Percentiles rank a stretch among this genome's conserved stretches.
These are phyloP conservation scores for Penicillium mononematosum DNA, from an alignment of 495 filamentous ascomycete species.

Conservation along the genomic window DNA sequence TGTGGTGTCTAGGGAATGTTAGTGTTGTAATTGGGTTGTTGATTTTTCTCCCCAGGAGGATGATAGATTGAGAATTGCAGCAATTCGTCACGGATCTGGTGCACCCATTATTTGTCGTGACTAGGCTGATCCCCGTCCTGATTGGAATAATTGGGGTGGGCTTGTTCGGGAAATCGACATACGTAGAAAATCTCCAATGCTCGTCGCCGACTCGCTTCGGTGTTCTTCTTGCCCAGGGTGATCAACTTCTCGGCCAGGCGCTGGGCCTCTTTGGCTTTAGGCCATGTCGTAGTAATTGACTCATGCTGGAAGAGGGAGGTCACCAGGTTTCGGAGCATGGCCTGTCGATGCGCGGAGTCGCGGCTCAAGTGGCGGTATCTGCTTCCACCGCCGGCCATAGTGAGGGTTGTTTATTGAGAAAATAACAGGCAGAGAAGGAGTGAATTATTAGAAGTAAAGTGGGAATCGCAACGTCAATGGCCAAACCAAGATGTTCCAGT, in stretches of 20 bases:
- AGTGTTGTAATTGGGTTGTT: constrained; percentile 4
- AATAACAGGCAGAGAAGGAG: background rate
- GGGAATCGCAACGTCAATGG: constrained; percentile 1
- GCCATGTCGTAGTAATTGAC: constrained; percentile 89
- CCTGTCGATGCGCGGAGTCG: constrained; percentile 80
- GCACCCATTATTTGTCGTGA: background rate
- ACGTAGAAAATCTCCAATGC: constrained; percentile 81
- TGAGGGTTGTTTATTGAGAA: constrained; percentile 15
- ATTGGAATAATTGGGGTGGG: background rate
- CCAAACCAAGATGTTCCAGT: constrained; percentile 5
- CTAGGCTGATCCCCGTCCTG: background rate
- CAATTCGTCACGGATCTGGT: background rate
- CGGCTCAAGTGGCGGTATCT: constrained; percentile 88
- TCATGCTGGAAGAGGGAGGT: constrained; percentile 93
- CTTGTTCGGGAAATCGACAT: constrained; percentile 34
- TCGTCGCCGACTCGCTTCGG: constrained; percentile 64
- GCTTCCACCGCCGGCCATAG: constrained; percentile 79
- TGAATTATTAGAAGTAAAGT: background rate
- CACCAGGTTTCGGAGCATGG: constrained; percentile 92
- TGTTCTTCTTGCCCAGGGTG: constrained; percentile 87
- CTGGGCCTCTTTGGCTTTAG: constrained; percentile 96
- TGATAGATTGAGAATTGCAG: background rate
- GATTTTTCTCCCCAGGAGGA: background rate
- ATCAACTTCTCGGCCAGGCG: constrained; percentile 89
- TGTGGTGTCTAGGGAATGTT: constrained; percentile 55